A percentile compares a stretch with the other conserved stretches of the same genome.
These are phyloP conservation scores for Stachybotrys elegans DNA, from an alignment of 2,329 filamentous ascomycete species.

Conservation along the genomic window DNA sequence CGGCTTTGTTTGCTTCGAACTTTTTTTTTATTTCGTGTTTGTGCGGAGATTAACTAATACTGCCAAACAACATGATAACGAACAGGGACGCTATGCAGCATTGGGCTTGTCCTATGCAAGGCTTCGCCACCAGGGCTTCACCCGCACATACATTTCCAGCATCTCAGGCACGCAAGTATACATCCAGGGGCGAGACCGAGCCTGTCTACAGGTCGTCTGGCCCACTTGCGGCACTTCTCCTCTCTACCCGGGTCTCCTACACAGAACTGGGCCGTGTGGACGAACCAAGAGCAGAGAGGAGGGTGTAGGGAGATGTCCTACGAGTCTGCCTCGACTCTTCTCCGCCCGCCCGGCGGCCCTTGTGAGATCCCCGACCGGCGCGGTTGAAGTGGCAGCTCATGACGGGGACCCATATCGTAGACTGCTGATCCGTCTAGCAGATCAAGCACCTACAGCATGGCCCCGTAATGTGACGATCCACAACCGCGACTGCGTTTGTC, in stretches of 20 bases:
- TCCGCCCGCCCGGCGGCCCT: slow-evolving; percentile 6
- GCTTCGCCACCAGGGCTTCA: slow-evolving; percentile 23
- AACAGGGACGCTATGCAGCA: slow-evolving; percentile 31
- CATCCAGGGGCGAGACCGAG: slow-evolving; percentile 11
- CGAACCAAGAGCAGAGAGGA: slow-evolving; percentile 9
- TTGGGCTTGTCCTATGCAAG: slow-evolving; percentile 29
- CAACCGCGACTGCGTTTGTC: not conserved
- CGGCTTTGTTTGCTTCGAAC: too few relatives aligned
- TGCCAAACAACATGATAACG: slow-evolving; percentile 33
- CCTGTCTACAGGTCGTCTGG: slow-evolving; percentile 12
- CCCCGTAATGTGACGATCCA: not conserved
- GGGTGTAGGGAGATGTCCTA: slow-evolving; percentile 22
- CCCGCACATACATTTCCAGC: slow-evolving; percentile 26
- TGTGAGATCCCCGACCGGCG: not conserved
- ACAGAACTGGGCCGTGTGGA: slow-evolving; percentile 15
- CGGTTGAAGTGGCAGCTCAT: not conserved
- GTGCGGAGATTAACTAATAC: slow-evolving; percentile 41
- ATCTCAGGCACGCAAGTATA: slow-evolving; percentile 21
- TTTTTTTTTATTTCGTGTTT: slow-evolving; percentile 25
- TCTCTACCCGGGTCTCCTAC: slow-evolving; percentile 2
- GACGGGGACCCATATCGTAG: not conserved
- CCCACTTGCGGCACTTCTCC: slow-evolving; percentile 12
- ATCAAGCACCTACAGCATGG: too few relatives aligned
- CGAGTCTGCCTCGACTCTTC: slow-evolving; percentile 14
- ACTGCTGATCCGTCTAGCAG: not conserved